A percentile compares a stretch with the other conserved stretches of the same genome.
Evolutionary conservation across 2,329 filamentous ascomycete species (phyloP).

Genomic region (Hypoxylon sp.): DNA sequence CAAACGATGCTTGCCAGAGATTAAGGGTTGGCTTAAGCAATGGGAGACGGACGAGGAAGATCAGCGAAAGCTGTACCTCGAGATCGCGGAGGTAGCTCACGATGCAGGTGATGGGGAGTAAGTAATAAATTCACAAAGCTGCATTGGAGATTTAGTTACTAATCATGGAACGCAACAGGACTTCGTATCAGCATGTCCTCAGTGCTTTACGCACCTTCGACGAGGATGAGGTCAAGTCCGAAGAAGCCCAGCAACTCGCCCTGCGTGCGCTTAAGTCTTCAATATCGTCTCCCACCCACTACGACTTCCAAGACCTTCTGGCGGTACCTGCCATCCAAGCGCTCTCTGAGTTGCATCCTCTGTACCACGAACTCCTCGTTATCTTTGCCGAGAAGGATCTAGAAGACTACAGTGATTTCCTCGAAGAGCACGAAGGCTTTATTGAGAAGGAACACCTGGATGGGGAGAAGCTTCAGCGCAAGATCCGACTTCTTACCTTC

Average conservation of each 20-base stretch:
- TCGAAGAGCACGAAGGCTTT: slow-evolving; percentile 90
- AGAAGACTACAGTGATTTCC: slow-evolving; percentile 96
- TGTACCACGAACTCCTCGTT: slow-evolving; percentile 92
- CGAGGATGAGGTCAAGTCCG: slow-evolving; percentile 69
- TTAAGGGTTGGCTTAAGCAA: slow-evolving; percentile 82
- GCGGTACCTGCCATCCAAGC: slow-evolving; percentile 87
- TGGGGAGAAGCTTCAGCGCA: slow-evolving; percentile 83
- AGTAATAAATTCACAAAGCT: slow-evolving; percentile 55
- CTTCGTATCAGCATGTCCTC: slow-evolving; percentile 77
- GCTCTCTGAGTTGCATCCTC: slow-evolving; percentile 84
- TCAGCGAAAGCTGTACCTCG: slow-evolving; percentile 85
- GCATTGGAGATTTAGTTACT: slow-evolving; percentile 16
- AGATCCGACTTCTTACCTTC: slow-evolving; percentile 96
- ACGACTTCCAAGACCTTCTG: slow-evolving; percentile 85
- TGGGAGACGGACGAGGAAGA: slow-evolving; percentile 90
- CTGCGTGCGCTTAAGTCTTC: slow-evolving; percentile 70
- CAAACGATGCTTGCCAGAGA: slow-evolving; percentile 86
- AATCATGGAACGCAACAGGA: slow-evolving; percentile 55
- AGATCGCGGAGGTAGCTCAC: slow-evolving; percentile 84
- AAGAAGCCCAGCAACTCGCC: slow-evolving; percentile 73
- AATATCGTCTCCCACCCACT: slow-evolving; percentile 68
- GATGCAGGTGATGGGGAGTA: slow-evolving; percentile 84
- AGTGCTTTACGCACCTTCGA: slow-evolving; percentile 74
- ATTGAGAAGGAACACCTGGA: slow-evolving; percentile 83
- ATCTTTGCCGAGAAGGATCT: slow-evolving; percentile 95